Percentiles rank a stretch among this genome's conserved stretches.
Evolutionary conservation across 176 grass and related monocot genomes (phyloP).

Genomic region (Typha latifolia): DNA sequence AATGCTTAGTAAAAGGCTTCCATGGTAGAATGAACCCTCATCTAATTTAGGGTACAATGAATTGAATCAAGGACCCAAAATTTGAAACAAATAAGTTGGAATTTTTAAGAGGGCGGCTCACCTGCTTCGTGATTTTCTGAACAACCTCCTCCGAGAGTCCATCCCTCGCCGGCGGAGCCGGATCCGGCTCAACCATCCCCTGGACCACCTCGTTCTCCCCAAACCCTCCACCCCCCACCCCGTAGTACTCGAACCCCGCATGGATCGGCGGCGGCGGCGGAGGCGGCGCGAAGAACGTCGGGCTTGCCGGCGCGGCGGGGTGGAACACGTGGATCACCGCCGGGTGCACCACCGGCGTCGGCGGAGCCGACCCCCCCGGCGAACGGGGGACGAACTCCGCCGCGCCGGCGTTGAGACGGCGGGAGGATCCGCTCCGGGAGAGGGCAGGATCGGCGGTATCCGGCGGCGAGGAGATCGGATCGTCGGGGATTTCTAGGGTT

Average conservation of each 20-base stretch:
- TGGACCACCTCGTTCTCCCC: constrained; percentile 35
- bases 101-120: constrained; percentile 8
- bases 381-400: constrained; percentile 82
- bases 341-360: constrained; percentile 21
- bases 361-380: constrained; percentile 13
- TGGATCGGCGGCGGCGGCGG: constrained; percentile 28
- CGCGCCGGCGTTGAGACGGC: constrained; percentile 77
- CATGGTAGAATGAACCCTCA: too few relatives aligned
- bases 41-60: not conserved
- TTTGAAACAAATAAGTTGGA: constrained; percentile 14
- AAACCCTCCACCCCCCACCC: constrained; percentile 2
- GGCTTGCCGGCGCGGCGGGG: constrained; percentile 23
- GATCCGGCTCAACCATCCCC: constrained; percentile 20
- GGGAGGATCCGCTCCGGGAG: constrained; percentile 42
- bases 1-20: too few relatives aligned
- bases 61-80: not conserved
- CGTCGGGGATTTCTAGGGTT: constrained; percentile 16
- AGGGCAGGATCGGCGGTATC: constrained; percentile 29
- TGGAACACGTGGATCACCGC: constrained; percentile 42
- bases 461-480: not conserved
- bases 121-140: constrained; percentile 91
- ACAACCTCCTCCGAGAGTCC: constrained; percentile 47
- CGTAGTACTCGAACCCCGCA: constrained; percentile 50
- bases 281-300: constrained; percentile 41
- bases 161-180: constrained; percentile 32